A percentile compares a stretch with the other conserved stretches of the same genome.
Evolutionary conservation across 805 yeast genomes (phyloP).

Genomic region (Candida stauntonica): DNA sequence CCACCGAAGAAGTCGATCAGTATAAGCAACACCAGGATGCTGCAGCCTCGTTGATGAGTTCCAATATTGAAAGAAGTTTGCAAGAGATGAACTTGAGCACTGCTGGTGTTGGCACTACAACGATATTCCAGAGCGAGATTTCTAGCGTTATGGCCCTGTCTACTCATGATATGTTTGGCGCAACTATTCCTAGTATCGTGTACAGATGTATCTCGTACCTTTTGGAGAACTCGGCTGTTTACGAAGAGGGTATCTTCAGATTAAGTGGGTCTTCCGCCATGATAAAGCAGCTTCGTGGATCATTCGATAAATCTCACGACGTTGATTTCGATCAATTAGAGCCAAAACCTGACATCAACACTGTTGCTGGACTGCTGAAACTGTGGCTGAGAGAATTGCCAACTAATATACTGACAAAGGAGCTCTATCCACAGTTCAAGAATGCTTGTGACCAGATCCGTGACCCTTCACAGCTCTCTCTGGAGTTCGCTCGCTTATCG

Average conservation of each 20-base stretch:
- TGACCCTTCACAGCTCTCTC: constrained; percentile 27
- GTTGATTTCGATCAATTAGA: constrained; percentile 50
- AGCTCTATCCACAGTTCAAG: constrained; percentile 37
- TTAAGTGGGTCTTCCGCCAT: constrained; percentile 82
- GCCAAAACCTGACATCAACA: constrained; percentile 62
- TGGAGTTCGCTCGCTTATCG: constrained; percentile 31
- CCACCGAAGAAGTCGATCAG: constrained; percentile 11
- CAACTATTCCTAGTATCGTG: constrained; percentile 64
- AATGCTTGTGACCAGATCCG: constrained; percentile 32
- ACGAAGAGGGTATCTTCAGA: constrained; percentile 88
- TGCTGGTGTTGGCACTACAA: constrained; percentile 26
- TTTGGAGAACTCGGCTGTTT: constrained; percentile 60
- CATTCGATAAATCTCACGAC: constrained; percentile 65
- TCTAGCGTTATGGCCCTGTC: constrained; percentile 49
- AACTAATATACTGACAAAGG: constrained; percentile 57
- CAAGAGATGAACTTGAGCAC: constrained; percentile 27
- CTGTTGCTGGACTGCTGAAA: constrained; percentile 82
- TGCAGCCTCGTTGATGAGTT: constrained; percentile 1
- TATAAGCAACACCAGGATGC: constrained; percentile 8
- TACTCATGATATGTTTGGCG: constrained; percentile 40
- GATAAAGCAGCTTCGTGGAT: constrained; percentile 62
- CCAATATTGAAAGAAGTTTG: constrained; percentile 28
- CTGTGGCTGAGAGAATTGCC: constrained; percentile 78
- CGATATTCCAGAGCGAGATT: constrained; percentile 64
- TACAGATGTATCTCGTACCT: constrained; percentile 71